Evolutionary conservation across 306 rosid genomes (phyloP).

Genomic region (Rosa persica): DNA sequence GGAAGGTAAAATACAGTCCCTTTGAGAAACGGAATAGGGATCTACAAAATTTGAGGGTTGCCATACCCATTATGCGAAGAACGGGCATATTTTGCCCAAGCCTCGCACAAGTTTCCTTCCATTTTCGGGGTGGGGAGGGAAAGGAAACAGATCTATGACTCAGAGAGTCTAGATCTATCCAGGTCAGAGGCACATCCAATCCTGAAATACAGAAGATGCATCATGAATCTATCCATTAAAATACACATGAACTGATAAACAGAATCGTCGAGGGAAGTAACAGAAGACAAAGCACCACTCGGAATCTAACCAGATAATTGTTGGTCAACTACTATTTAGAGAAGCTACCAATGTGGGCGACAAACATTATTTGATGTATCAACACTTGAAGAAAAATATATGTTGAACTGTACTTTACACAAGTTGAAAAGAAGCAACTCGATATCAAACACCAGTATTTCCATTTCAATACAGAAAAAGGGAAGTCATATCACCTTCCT

Average conservation of each 20-base stretch:
- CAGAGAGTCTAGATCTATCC: not conserved
- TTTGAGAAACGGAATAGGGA: not conserved
- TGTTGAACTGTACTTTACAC: slow-evolving; percentile 45
- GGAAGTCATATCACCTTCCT: slow-evolving; percentile 46
- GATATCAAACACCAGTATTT: slow-evolving; percentile 34
- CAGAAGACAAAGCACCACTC: not conserved
- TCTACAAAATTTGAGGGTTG: not conserved
- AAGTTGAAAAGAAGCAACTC: slow-evolving; percentile 41
- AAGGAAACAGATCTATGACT: not conserved
- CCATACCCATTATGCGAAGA: not conserved
- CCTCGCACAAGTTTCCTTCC: not conserved
- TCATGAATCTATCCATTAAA: not conserved
- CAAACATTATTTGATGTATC: slow-evolving; percentile 23
- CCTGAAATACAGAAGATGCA: slow-evolving; percentile 12
- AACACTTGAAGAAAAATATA: slow-evolving; percentile 24
- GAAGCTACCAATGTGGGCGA: slow-evolving; percentile 12
- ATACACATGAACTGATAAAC: not conserved
- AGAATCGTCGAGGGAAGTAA: not conserved
- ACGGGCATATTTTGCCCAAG: not conserved
- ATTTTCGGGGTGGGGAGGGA: not conserved
- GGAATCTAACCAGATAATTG: not conserved
- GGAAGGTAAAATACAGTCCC: no score
- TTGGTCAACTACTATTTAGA: not conserved
- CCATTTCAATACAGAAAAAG: slow-evolving; percentile 36
- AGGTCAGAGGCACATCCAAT: not conserved